phyloP scores from a whole-genome alignment of 2,329 filamentous ascomycete genomes.

The Rosellinia necatrix region DNA sequence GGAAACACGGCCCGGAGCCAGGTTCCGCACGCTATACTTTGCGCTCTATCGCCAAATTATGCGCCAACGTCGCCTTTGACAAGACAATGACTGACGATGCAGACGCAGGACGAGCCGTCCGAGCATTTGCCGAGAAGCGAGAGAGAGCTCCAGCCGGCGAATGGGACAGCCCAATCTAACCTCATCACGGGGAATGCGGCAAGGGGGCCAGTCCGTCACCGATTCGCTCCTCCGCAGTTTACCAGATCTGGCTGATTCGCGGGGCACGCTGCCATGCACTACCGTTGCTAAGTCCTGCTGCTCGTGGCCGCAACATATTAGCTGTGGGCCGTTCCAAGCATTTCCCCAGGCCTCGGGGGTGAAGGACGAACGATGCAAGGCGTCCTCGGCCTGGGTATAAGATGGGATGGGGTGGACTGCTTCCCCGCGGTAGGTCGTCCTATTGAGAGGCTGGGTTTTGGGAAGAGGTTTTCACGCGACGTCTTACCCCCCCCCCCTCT shows the following conservation, averaged over 20 bases:
- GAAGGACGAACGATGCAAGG: not conserved
- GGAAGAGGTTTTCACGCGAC: slow-evolving; percentile 1
- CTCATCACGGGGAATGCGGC: slow-evolving; percentile 28
- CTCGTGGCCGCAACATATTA: slow-evolving; percentile 22
- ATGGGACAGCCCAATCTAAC: slow-evolving; percentile 34
- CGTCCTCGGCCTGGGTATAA: slow-evolving; percentile 36
- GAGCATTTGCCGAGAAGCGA: slow-evolving; percentile 33
- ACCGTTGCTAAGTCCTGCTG: slow-evolving; percentile 1
- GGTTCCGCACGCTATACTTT: slow-evolving; percentile 11
- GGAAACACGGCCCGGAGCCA: slow-evolving; percentile 37
- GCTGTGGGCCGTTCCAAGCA: slow-evolving; percentile 18
- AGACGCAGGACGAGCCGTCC: slow-evolving; percentile 10
- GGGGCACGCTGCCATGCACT: slow-evolving; percentile 17
- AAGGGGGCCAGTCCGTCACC: slow-evolving; percentile 26
- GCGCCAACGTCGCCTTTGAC: not conserved
- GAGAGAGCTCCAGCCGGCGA: slow-evolving; percentile 20
- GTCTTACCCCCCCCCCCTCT: not conserved
- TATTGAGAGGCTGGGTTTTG: not conserved
- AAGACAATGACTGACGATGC: not conserved
- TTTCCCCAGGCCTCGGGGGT: slow-evolving; percentile 4
- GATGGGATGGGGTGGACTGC: slow-evolving; percentile 5
- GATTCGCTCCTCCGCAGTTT: slow-evolving; percentile 37
- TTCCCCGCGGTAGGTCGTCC: not conserved
- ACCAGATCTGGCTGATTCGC: slow-evolving; percentile 33
- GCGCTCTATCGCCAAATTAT: not conserved